Conservation (phyloP, 2,329 filamentous ascomycete genomes). For the Neoarthrinium moseri region DNA sequence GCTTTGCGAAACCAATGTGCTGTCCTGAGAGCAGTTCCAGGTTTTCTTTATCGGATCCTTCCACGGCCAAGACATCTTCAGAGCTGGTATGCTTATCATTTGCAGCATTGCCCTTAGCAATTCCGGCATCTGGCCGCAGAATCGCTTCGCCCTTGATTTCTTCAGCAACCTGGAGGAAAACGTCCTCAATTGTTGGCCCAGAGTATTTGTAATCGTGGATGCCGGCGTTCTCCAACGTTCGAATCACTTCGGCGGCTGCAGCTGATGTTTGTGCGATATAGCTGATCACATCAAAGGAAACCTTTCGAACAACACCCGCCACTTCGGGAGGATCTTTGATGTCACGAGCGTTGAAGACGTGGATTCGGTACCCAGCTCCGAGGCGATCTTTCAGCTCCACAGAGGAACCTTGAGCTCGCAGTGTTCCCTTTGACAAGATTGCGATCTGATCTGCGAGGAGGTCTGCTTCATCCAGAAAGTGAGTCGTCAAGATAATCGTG, state of each 20-base stretch:
- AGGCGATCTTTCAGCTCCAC: constrained; percentile 80
- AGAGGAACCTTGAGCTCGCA: constrained; percentile 81
- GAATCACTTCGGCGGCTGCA: constrained; percentile 70
- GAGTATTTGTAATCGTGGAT: constrained; percentile 81
- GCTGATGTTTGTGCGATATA: constrained; percentile 71
- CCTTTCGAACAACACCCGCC: constrained; percentile 54
- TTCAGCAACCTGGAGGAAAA: constrained; percentile 83
- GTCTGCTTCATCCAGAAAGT: constrained; percentile 93
- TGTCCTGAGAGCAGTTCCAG: constrained; percentile 66
- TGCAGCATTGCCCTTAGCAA: constrained; percentile 9
- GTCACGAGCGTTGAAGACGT: constrained; percentile 61
- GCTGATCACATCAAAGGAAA: constrained; percentile 68
- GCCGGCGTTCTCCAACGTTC: constrained; percentile 62
- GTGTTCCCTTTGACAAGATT: constrained; percentile 78
- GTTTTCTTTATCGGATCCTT: constrained; percentile 29
- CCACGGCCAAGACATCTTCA: constrained; percentile 17
- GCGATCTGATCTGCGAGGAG: constrained; percentile 85
- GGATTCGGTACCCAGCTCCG: constrained; percentile 82
- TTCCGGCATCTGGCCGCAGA: constrained; percentile 7
- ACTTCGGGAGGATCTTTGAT: constrained; percentile 49
- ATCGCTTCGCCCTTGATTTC: constrained; percentile 62
- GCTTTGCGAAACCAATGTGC: constrained; percentile 66
- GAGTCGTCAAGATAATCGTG: constrained; percentile 86
- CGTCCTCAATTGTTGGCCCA: constrained; percentile 88
- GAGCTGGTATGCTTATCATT: constrained; percentile 22